These are phyloP conservation scores for Fusarium transvaalense DNA, from an alignment of 2,329 filamentous ascomycete genomes.

Conservation along the genomic window DNA sequence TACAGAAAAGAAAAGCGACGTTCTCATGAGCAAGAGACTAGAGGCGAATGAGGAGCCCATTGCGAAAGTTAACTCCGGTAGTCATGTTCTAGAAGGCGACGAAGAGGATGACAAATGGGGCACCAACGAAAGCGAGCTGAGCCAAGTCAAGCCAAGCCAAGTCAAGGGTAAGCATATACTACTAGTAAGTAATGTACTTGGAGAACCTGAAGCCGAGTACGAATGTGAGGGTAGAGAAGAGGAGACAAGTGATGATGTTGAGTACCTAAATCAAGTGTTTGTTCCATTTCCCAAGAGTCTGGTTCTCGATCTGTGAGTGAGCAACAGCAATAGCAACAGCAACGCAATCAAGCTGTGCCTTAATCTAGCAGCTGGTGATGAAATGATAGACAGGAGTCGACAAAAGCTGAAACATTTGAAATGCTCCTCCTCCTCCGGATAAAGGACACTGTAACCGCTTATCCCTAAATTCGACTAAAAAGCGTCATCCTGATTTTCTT, in stretches of 20 bases:
- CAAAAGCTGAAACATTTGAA: constrained; percentile 42
- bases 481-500: constrained; percentile 16
- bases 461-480: constrained; percentile 13
- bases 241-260: constrained; percentile 11
- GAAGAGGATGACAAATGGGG: constrained; percentile 37
- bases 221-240: constrained; percentile 1
- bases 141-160: neutral
- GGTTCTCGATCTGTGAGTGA: constrained; percentile 11
- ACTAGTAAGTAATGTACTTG: neutral
- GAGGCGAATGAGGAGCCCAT: constrained; percentile 31
- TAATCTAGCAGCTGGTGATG: constrained; percentile 32
- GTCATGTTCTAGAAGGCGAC: constrained; percentile 42
- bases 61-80: constrained; percentile 22
- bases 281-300: constrained; percentile 15
- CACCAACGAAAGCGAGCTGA: constrained; percentile 1
- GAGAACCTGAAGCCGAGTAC: constrained; percentile 24
- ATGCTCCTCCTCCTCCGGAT: constrained; percentile 12
- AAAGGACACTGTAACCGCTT: constrained; percentile 9
- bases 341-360: constrained; percentile 1
- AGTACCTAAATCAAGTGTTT: constrained; percentile 1
- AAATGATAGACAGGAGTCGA: constrained; percentile 42
- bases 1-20: neutral
- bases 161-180: neutral
- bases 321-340: constrained; percentile 1
- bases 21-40: constrained; percentile 33